Evolutionary conservation across 371 early-diverging fungal species (phyloP), one percentile per base, ranked within the genome.

Genomic region (Syncephalastrum sp.): DNA sequence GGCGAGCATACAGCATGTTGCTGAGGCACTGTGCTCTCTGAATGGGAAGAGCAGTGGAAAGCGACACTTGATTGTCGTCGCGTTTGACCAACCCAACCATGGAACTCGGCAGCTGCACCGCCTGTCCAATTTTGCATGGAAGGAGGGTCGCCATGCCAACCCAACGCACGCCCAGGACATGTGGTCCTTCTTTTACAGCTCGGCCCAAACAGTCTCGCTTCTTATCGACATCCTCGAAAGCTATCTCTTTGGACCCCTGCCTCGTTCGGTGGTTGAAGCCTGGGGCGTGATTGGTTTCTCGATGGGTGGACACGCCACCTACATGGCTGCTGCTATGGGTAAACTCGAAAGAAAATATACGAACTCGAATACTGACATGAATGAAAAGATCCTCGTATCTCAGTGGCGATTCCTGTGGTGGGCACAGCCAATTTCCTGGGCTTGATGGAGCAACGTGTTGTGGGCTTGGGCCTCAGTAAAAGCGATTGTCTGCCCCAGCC

Each of bases 81-180:
- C 78, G 2, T 82, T 82, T 63, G 85, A 85, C 50, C 77, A 77
- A 24, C 67, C 75, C 14, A 85, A 85, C 54, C 85, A 85, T 55
- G 85, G 85, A 14, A 63, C 56, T 17, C 67, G 85, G 7, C 68
- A 72, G 16, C 50, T 73, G 5, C 46, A 74, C 46, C 60, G 65
- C 19, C 54, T 50, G 1, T 56, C 65, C 19, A 78, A 81, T 47
- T 73, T 54, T 43, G 62, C 61, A 15, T 82, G 82, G 82, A 54
- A 58, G 4, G 68, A 68, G 16, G 67, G 67, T 8, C 43, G 44
- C 1, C 48, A 71, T 19, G 47, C 58, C 7, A 84, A 84, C 61
- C 60, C 61, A 4, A 63, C 59, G 19, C 82, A 83, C 64, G 82
- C 76, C 2, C 17, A 74, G 41, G 83, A 85, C 59, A 83, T 85